Percentiles rank a stretch among this genome's conserved stretches.
phyloP scores from a whole-genome alignment of 805 yeast species.

The Yarrowia sp. region DNA sequence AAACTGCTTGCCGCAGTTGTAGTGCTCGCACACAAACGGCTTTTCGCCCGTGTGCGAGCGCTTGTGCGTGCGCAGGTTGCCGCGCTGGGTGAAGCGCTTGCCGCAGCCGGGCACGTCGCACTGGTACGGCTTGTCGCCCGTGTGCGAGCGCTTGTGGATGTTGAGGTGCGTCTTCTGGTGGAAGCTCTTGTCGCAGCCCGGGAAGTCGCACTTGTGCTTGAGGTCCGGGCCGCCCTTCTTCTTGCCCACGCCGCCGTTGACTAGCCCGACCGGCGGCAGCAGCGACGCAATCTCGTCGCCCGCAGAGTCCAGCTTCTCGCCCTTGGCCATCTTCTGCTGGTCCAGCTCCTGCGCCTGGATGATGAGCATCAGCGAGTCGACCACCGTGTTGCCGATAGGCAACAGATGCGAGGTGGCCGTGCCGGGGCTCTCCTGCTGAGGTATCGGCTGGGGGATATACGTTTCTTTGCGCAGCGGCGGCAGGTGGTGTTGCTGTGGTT shows the following conservation, averaged over 20 bases:
- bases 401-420: conserved; percentile 3
- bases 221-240: conserved; percentile 42
- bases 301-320: conserved; percentile 45
- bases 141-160: conserved; percentile 83
- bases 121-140: conserved; percentile 80
- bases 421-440: background rate
- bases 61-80: conserved; percentile 80
- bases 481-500: background rate
- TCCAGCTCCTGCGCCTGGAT: conserved; percentile 82
- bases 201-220: conserved; percentile 38
- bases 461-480: background rate
- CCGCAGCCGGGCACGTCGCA: conserved; percentile 65
- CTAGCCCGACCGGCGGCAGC: conserved; percentile 57
- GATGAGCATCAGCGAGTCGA: conserved; percentile 86
- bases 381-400: conserved; percentile 74
- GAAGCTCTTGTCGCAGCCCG: conserved; percentile 70
- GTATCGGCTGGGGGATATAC: conserved; percentile 2
- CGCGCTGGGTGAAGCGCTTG: conserved; percentile 85
- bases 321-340: conserved; percentile 62
- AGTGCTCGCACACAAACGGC: conserved; percentile 70
- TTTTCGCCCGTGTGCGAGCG: conserved; percentile 89
- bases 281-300: conserved; percentile 42
- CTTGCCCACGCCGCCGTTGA: conserved; percentile 80
- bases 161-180: conserved; percentile 90
- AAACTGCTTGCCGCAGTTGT: conserved; percentile 66